Percentiles rank a stretch among this genome's conserved stretches.
Evolutionary conservation across 805 yeast species (phyloP).

Genomic region (Zygotorulaspora sp.): DNA sequence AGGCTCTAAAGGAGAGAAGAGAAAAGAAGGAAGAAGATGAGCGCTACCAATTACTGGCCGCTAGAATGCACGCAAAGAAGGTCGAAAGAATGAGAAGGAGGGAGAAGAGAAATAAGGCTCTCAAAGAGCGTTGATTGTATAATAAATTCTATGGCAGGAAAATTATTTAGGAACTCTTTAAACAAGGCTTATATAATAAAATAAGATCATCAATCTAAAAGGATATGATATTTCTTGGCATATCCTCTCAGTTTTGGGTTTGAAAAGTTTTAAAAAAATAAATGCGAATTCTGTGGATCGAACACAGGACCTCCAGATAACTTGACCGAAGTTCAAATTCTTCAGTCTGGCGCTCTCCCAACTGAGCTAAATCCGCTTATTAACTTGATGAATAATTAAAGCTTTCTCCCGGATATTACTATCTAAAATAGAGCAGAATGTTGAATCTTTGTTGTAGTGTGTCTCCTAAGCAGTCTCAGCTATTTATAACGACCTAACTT

Average conservation of each 20-base stretch:
- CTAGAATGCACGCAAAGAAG: conserved; percentile 86
- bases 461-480: too few species aligned
- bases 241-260: too few species aligned
- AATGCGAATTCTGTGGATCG: conserved; percentile 74
- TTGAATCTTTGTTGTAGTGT: too few species aligned
- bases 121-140: conserved; percentile 79
- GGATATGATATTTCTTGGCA: neutral
- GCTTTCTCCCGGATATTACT: neutral
- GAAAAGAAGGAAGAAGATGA: conserved; percentile 84
- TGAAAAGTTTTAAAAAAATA: too few species aligned
- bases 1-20: conserved; percentile 63
- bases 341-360: conserved; percentile 46
- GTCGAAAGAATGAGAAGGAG: conserved; percentile 84
- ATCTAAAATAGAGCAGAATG: too few species aligned
- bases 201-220: neutral
- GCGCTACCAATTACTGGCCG: conserved; percentile 75
- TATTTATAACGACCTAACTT: too few species aligned
- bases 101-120: conserved; percentile 91
- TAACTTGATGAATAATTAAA: neutral
- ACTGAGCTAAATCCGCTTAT: conserved; percentile 41
- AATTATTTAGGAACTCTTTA: too few species aligned
- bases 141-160: neutral
- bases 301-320: conserved; percentile 77
- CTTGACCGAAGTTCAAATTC: conserved; percentile 28
- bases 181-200: too few species aligned